Evolutionary conservation across 805 yeast species (phyloP), one percentile per base, ranked within the genome.

Genomic region (Yamadazyma takamatsuzukensis): DNA sequence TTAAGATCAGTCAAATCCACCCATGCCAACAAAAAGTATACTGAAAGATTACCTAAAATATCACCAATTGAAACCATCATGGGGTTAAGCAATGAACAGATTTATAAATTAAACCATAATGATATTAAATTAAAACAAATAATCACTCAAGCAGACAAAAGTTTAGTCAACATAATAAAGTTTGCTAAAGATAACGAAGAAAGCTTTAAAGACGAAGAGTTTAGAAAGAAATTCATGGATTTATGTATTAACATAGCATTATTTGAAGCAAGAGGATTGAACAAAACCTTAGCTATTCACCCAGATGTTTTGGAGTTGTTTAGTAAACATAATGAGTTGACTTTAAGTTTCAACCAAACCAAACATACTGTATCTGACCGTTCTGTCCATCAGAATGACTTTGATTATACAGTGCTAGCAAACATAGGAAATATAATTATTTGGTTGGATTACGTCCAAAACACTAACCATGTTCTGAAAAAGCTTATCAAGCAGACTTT

Each of bases 51-150:
- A 18, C 61, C 68, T 4, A 55, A 49, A 31, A 49, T 62, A 17
- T 49, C 36, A 16, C 61, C 67, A 3, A 52, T 48, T 25, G 57
- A 58, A 28, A 61, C 67, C 4, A 61, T 64, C 21, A 55, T 60
- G 32, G 70, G 70, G 2, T 47, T 63, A 21, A 49, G 58, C 2
- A 61, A 57, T 34, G 44, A 49, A 29, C 68, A 63, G 37, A 59
- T 63, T 16, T 46, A 58, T 30, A 50, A 49, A 18, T 47, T 59
- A 26, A 54, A 49, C 17, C 37, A 45, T 15, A 45, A 53, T n/a
- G 69, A 64, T 47, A 65, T 64, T 26, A 63, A 63, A 39, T 40
- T 60, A 27, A 64, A 64, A 36, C 55, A 61, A 18, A 55, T 64
- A 23, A 43, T 53, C 9, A 46, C 56, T n/a, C 55, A 61, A 36